A percentile compares a stretch with the other conserved stretches of the same genome.
Conservation (phyloP, 2,329 filamentous ascomycete species). For the Xylogone sp. region DNA sequence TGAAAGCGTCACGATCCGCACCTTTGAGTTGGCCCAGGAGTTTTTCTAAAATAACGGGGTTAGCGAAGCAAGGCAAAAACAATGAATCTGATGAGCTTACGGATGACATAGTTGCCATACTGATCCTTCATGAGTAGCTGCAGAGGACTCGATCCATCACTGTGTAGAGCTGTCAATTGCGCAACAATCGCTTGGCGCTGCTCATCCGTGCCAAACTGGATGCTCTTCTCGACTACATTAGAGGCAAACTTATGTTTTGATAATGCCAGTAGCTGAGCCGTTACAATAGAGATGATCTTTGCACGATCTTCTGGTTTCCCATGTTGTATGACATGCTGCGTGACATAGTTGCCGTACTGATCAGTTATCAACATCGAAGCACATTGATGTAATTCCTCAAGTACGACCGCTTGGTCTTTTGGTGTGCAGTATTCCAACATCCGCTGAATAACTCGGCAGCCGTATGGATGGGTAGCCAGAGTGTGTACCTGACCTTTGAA, state of each 20-base stretch:
- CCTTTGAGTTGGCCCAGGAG: conserved; percentile 63
- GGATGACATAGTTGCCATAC: conserved; percentile 94
- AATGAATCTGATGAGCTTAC: conserved; percentile 53
- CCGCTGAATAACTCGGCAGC: conserved; percentile 88
- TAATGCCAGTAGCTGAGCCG: conserved; percentile 65
- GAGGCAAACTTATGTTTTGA: conserved; percentile 97
- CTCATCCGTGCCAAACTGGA: conserved; percentile 64
- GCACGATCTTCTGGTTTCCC: conserved; percentile 69
- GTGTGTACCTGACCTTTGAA: conserved; percentile 71
- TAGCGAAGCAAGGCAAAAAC: neutral
- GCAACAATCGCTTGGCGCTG: conserved; percentile 68
- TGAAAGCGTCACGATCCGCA: conserved; percentile 53
- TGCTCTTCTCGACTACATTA: conserved; percentile 94
- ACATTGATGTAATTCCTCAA: conserved; percentile 74
- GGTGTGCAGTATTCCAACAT: conserved; percentile 81
- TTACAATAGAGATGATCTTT: conserved; percentile 71
- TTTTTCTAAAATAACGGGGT: conserved; percentile 59
- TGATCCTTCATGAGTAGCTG: conserved; percentile 81
- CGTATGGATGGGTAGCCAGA: conserved; percentile 77
- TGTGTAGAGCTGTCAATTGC: conserved; percentile 54
- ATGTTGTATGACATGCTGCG: conserved; percentile 83
- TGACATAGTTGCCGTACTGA: conserved; percentile 94
- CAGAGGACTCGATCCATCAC: conserved; percentile 67
- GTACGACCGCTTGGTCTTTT: conserved; percentile 65
- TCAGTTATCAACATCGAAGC: conserved; percentile 73